These are phyloP conservation scores for Thalassiosira profunda DNA, from an alignment of 108 stramenopile species.

Conservation along the genomic window DNA sequence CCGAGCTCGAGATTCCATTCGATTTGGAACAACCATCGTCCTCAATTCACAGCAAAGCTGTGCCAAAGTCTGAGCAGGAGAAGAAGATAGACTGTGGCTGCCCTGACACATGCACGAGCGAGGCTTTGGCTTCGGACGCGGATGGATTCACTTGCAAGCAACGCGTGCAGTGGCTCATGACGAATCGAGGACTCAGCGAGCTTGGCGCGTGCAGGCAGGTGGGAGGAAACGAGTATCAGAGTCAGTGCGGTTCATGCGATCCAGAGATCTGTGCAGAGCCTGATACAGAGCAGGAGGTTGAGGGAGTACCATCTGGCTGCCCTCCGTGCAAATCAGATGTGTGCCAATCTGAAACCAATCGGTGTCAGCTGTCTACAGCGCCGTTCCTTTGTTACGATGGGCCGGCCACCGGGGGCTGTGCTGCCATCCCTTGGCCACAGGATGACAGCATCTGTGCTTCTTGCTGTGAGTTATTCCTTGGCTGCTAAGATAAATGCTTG, in stretches of 20 bases:
- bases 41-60: constrained; percentile 1
- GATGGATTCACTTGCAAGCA: constrained; percentile 62
- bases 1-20: constrained; percentile 48
- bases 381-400: constrained; percentile 67
- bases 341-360: constrained; percentile 62
- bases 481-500: too few species aligned
- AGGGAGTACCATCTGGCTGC: not conserved
- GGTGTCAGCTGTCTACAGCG: constrained; percentile 58
- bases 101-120: constrained; percentile 58
- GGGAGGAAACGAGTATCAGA: constrained; percentile 48
- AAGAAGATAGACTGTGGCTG: constrained; percentile 46
- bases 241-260: constrained; percentile 57
- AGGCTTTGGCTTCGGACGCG: constrained; percentile 46
- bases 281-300: not conserved
- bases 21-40: not conserved
- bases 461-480: too few species aligned
- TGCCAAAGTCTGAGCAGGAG: not conserved
- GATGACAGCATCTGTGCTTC: too few species aligned
- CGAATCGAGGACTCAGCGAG: constrained; percentile 35
- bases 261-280: constrained; percentile 23
- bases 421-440: constrained; percentile 58
- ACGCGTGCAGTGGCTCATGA: constrained; percentile 61
- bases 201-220: constrained; percentile 60
- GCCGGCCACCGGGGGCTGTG: constrained; percentile 61
- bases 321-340: constrained; percentile 55